phyloP scores from a whole-genome alignment of 1,139 yeast species.

The Debaryomyces coudertii region DNA sequence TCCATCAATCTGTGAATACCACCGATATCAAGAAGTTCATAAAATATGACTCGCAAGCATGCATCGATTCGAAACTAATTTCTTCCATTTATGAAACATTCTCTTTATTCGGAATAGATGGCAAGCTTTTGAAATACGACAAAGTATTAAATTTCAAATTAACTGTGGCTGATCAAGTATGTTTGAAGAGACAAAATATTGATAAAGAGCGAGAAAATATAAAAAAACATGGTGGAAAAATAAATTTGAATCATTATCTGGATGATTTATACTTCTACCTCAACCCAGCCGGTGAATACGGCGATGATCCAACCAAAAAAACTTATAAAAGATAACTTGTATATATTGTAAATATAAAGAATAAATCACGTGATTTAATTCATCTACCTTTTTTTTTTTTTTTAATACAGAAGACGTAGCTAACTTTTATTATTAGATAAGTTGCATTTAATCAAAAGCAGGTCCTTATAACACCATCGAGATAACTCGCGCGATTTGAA shows the following conservation, averaged over 20 bases:
- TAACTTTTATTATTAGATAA: neutral
- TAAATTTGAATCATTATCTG: slow-evolving; percentile 8
- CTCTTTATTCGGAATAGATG: slow-evolving; percentile 27
- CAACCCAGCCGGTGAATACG: slow-evolving; percentile 8
- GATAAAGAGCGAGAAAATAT: slow-evolving; percentile 4
- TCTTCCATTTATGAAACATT: slow-evolving; percentile 21
- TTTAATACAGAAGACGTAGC: neutral
- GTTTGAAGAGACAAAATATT: slow-evolving; percentile 4
- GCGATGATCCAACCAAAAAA: slow-evolving; percentile 7
- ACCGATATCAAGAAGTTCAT: neutral
- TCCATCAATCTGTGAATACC: slow-evolving; percentile 1
- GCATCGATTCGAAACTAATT: slow-evolving; percentile 18
- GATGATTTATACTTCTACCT: slow-evolving; percentile 8
- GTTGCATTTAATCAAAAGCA: neutral
- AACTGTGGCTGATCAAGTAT: slow-evolving; percentile 10
- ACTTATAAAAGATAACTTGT: slow-evolving; percentile 4
- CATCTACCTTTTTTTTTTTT: slow-evolving; percentile 4
- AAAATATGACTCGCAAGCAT: slow-evolving; percentile 4
- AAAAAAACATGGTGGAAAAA: slow-evolving; percentile 3
- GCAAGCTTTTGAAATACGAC: slow-evolving; percentile 28
- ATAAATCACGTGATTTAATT: slow-evolving; percentile 5
- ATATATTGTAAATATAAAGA: slow-evolving; percentile 5
- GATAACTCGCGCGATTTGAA: neutral
- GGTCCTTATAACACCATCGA: neutral
- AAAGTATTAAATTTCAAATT: slow-evolving; percentile 14